These are phyloP conservation scores for Xylaria intraflava DNA, from an alignment of 495 filamentous ascomycete species.

Conservation along the genomic window DNA sequence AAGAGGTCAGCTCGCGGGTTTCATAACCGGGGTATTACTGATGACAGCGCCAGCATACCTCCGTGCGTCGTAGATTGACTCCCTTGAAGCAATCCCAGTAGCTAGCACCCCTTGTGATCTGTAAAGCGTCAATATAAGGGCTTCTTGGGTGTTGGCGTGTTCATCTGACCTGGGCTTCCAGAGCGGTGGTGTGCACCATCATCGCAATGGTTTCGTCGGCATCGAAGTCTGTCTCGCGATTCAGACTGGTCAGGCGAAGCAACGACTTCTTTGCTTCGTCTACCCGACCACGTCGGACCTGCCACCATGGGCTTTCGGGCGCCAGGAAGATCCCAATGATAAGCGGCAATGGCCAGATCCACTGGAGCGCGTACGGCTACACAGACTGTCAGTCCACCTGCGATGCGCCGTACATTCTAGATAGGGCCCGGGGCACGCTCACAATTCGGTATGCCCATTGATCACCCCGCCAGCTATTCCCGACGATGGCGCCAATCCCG, in stretches of 20 bases:
- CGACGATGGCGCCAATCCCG: constrained; percentile 66
- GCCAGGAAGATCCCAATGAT: constrained; percentile 64
- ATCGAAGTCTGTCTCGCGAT: constrained; percentile 56
- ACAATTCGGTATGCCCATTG: constrained; percentile 61
- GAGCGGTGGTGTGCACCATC: constrained; percentile 75
- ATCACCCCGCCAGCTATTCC: constrained; percentile 38
- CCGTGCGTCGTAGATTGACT: constrained; percentile 65
- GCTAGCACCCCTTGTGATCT: constrained; percentile 58
- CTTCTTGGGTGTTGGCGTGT: not conserved
- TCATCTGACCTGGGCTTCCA: constrained; percentile 54
- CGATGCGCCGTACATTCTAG: not conserved
- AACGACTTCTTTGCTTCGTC: constrained; percentile 64
- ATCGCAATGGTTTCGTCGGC: constrained; percentile 71
- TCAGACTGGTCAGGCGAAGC: constrained; percentile 55
- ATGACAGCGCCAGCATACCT: constrained; percentile 26
- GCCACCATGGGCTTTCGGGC: constrained; percentile 79
- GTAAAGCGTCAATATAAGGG: not conserved
- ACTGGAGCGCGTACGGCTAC: constrained; percentile 65
- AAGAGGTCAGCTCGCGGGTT: constrained; percentile 7
- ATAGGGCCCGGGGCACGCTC: constrained; percentile 1
- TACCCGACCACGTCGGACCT: constrained; percentile 61
- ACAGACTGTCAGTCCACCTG: constrained; percentile 9
- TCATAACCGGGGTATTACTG: not conserved
- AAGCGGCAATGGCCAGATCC: constrained; percentile 79
- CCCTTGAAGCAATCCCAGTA: constrained; percentile 73